Evolutionary conservation across 768 basidiomycete genomes (phyloP), one percentile per base, ranked within the genome.

Genomic region (Leccinum longicurvipes): DNA sequence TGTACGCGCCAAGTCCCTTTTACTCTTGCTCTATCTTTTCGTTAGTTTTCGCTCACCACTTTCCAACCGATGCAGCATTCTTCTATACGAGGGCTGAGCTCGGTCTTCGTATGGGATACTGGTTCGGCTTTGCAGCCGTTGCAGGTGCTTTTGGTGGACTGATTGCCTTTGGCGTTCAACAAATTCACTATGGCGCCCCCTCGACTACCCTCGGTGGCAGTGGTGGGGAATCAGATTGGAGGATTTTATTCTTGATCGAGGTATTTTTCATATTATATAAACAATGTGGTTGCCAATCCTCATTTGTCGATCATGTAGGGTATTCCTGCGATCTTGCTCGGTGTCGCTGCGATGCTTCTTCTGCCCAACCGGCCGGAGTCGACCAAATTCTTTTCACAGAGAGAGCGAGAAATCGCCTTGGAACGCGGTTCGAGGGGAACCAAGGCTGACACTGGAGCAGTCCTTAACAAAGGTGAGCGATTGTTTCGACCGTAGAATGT

Each of bases 71-170:
- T 32, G 6, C n/a, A 91, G 89, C 89, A 0, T 78, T 88, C 55
- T 91, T 87, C 66, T 91, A 91, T 65, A 91, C 89, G 1, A 86
- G 82, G 62, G 61, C 76, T 5, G 89, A 91, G 65, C 78, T 91
- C 61, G 89, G 89, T 27, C 69, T 87, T 47, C 82, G 89, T 73
- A 80, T 87, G 79, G 88, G 87, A 2, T 82, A 88, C 62, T 91
- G 88, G 86, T 92, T 91, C 57, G 87, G 86, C 9, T 92, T 91
- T 65, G 89, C 90, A 5, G 89, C 90, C 3, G 82, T 90, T 4
- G 87, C 91, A 4, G 90, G 90, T 23, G 91, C 91, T 6, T 92
- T 92, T 57, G 89, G 89, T 14, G 90, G 91, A n/a, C 72, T 91
- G 45, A 81, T 93, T 41, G 89, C 91, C 3, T 92, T 87, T 59